A percentile compares a stretch with the other conserved stretches of the same genome.
Evolutionary conservation across 257 asterid genomes (phyloP).

Genomic region (Rauvolfia tetraphylla): DNA sequence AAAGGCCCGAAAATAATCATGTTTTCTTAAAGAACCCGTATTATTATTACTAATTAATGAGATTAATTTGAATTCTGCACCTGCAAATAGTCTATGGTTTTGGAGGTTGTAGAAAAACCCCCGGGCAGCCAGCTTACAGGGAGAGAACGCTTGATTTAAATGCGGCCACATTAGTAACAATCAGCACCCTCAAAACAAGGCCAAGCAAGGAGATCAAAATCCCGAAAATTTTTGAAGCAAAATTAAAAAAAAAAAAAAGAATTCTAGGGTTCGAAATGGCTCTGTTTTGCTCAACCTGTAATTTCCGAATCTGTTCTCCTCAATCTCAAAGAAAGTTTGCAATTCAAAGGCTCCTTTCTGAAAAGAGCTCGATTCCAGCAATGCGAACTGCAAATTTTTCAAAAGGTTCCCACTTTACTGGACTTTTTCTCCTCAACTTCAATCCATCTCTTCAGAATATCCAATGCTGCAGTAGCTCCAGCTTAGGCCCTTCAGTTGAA

Average conservation of each 20-base stretch:
- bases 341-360: slow-evolving; percentile 19
- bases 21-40: no score
- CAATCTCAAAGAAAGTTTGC: slow-evolving; percentile 16
- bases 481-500: slow-evolving; percentile 31
- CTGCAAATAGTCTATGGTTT: no score
- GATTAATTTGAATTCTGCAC: no score
- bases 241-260: neutral
- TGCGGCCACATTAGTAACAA: no score
- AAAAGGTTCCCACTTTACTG: slow-evolving; percentile 20
- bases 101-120: no score
- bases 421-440: neutral
- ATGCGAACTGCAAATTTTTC: slow-evolving; percentile 7
- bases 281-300: slow-evolving; percentile 22
- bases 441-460: slow-evolving; percentile 13
- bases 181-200: no score
- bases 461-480: slow-evolving; percentile 24
- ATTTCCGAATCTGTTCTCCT: slow-evolving; percentile 24
- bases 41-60: no score
- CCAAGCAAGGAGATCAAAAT: no score
- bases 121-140: no score
- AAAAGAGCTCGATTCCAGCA: slow-evolving; percentile 10
- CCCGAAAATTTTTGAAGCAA: no score
- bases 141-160: no score
- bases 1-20: no score
- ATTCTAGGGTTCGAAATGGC: slow-evolving; percentile 36